A percentile compares a stretch with the other conserved stretches of the same genome.
Conservation (phyloP, 73 alveolate genomes). For the Paramecium octaurelia region DNA sequence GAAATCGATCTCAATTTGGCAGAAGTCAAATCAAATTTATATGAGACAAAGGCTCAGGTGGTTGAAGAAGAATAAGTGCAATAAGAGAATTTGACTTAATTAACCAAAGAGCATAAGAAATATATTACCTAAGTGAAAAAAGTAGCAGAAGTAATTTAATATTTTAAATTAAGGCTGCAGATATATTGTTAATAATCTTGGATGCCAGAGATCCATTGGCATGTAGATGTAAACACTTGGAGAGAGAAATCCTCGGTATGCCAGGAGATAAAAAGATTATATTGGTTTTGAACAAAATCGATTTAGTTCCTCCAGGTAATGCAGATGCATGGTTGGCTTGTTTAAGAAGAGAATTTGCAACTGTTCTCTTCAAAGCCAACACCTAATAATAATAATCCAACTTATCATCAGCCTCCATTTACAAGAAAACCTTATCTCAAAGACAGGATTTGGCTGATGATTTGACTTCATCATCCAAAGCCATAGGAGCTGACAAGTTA, state of each 20-base stretch:
- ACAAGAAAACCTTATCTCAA: slow-evolving; percentile 79
- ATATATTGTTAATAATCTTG: slow-evolving; percentile 90
- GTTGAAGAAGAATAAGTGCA: slow-evolving; percentile 18
- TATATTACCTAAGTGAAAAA: slow-evolving; percentile 84
- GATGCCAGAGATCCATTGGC: slow-evolving; percentile 98
- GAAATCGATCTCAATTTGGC: slow-evolving; percentile 10
- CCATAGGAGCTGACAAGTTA: slow-evolving; percentile 95
- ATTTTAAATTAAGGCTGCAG: slow-evolving; percentile 79
- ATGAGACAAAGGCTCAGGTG: slow-evolving; percentile 11
- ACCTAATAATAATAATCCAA: slow-evolving; percentile 82
- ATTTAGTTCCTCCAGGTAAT: slow-evolving; percentile 92
- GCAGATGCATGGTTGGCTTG: slow-evolving; percentile 92
- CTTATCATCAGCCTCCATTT: slow-evolving; percentile 80
- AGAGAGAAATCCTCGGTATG: slow-evolving; percentile 74
- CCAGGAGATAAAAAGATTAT: slow-evolving; percentile 85
- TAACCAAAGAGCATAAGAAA: slow-evolving; percentile 56
- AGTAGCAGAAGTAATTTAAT: slow-evolving; percentile 57
- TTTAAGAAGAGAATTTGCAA: slow-evolving; percentile 86
- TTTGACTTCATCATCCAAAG: slow-evolving; percentile 80
- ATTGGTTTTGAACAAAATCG: slow-evolving; percentile 94
- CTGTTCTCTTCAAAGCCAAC: slow-evolving; percentile 89
- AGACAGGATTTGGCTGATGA: slow-evolving; percentile 82
- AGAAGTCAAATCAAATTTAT: slow-evolving; percentile 14
- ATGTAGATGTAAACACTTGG: slow-evolving; percentile 90
- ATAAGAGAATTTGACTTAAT: neutral